Base-by-base conservation (phyloP, 1,139 yeast genomes). In the Suhomyces taliae region DNA sequence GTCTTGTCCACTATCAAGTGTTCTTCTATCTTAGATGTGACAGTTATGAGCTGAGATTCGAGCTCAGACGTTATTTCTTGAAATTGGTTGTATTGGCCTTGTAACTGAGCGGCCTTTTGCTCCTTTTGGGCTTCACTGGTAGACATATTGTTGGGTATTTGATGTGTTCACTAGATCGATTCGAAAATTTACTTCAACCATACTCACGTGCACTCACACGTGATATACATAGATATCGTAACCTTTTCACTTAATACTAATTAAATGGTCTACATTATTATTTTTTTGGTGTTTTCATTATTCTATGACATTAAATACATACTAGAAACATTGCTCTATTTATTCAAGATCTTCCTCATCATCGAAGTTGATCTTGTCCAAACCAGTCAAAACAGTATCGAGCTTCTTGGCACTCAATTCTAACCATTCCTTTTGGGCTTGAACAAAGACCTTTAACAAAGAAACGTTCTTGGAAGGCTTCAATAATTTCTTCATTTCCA, bases 401-500 rank as follows among this genome's bases (percentile, higher is more conserved):
- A 75, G 70, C 51, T 68, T 70, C 60, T 69, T 67, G 34, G 74
- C 66, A 34, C 53, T 61, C 41, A 61, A 70, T 62, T 82, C 85
- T 62, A 82, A 84, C 67, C 81, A 86, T 49, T 83, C 84, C 59
- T 81, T 72, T 67, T 86, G 93, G 48, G 88, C 85, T 54, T 76
- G 72, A 52, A 82, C 80, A 58, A 85, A 81, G 12, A 83, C 70
- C 59, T 83, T 83, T 54, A 87, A 71, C 58, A 87, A 70, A 49
- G 79, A 75, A 44, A 87, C 74, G 45, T 83, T 73, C 62, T 83
- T 86, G 11, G 83, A 72, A 36, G 91, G 90, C 52, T 78, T 81
- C 57, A 87, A 81, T 49, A 87, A 71, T 53, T 76, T 80, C 65
- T 85, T 83, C 93, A 87, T 86, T 47, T 82, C 82, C 56, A 81